Evolutionary conservation across 2,329 filamentous ascomycete species (phyloP).

Genomic region (Fusarium udum): DNA sequence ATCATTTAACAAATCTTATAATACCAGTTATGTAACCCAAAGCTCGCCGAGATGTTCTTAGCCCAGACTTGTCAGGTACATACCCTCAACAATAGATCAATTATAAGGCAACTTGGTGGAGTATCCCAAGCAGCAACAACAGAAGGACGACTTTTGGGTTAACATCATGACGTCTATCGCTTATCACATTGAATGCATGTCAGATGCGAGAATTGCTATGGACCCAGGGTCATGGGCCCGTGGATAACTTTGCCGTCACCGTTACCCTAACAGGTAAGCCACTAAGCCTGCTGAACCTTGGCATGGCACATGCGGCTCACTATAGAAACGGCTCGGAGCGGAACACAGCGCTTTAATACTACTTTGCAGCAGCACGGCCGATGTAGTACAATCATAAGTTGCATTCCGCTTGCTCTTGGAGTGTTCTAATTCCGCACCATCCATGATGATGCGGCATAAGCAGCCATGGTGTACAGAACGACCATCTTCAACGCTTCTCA

Average conservation of each 20-base stretch:
- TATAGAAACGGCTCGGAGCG: background rate
- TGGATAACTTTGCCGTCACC: background rate
- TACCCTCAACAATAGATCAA: accelerated
- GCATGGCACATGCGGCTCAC: background rate
- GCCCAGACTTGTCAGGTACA: background rate
- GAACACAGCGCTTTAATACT: background rate
- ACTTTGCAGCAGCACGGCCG: background rate
- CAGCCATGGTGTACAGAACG: background rate
- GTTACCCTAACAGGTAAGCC: background rate
- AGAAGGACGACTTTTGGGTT: background rate
- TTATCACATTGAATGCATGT: background rate
- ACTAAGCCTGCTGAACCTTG: background rate
- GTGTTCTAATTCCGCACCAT: background rate
- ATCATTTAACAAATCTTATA: accelerated
- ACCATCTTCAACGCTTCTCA: background rate
- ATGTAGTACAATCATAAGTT: background rate
- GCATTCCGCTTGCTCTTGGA: background rate
- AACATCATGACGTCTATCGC: no score
- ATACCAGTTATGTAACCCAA: background rate
- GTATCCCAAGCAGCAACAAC: background rate
- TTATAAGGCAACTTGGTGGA: accelerated
- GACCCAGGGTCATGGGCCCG: background rate
- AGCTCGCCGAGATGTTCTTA: background rate
- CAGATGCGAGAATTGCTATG: background rate
- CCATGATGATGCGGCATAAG: background rate